A percentile compares a stretch with the other conserved stretches of the same genome.
These are phyloP conservation scores for Priceomyces medius DNA, from an alignment of 805 yeast species.

Conservation along the genomic window DNA sequence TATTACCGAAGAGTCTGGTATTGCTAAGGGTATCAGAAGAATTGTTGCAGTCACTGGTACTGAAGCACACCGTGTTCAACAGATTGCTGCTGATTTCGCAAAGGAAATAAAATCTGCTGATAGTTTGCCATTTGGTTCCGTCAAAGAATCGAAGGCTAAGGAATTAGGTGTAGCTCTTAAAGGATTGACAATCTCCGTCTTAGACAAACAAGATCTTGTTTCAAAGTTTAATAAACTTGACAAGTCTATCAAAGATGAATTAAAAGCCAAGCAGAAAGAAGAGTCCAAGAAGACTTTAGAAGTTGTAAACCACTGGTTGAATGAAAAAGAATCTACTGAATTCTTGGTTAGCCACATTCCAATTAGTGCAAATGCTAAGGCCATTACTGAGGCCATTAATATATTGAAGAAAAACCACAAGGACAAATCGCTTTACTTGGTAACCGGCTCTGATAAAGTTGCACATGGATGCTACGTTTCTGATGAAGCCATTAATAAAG, in stretches of 20 bases:
- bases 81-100: conserved; percentile 72
- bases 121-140: conserved; percentile 66
- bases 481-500: conserved; percentile 63
- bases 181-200: conserved; percentile 75
- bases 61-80: conserved; percentile 88
- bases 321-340: conserved; percentile 48
- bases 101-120: conserved; percentile 58
- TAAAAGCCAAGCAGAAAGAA: conserved; percentile 83
- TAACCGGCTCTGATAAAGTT: conserved; percentile 78
- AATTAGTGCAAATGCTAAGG: conserved; percentile 84
- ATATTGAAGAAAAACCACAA: conserved; percentile 74
- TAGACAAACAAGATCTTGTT: conserved; percentile 74
- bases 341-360: conserved; percentile 67
- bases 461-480: conserved; percentile 95
- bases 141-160: conserved; percentile 80
- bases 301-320: conserved; percentile 68
- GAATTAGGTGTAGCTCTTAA: conserved; percentile 82
- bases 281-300: conserved; percentile 81
- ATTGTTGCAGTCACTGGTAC: conserved; percentile 95
- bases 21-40: conserved; percentile 98
- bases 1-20: conserved; percentile 91
- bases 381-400: conserved; percentile 88
- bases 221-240: conserved; percentile 75
- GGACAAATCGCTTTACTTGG: conserved; percentile 72
- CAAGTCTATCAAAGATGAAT: conserved; percentile 83